These are phyloP conservation scores for Nissolia schottii DNA, from an alignment of 306 rosid genomes.

Conservation along the genomic window DNA sequence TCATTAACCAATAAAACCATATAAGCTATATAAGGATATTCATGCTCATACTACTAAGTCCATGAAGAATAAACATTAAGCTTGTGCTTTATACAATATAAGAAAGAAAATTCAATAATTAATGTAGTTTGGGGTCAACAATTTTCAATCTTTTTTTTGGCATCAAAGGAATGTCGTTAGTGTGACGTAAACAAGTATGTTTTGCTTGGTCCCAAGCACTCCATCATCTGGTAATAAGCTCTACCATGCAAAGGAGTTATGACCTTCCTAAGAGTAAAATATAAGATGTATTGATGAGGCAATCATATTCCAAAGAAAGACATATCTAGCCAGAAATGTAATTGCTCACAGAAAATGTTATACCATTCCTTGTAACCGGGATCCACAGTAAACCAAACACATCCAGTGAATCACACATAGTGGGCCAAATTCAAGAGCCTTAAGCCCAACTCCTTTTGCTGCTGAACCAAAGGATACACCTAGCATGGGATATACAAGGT, in stretches of 20 bases:
- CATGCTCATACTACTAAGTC: constrained; percentile 1
- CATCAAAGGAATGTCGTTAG: neutral
- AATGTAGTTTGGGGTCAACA: constrained; percentile 1
- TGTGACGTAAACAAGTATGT: neutral
- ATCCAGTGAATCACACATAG: constrained; percentile 90
- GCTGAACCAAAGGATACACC: constrained; percentile 98
- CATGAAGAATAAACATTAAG: neutral
- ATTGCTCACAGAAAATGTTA: constrained; percentile 1
- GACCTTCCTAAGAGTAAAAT: constrained; percentile 71
- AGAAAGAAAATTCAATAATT: neutral
- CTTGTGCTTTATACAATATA: neutral
- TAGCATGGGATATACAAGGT: constrained; percentile 89
- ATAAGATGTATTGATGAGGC: constrained; percentile 11
- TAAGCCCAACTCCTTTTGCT: constrained; percentile 97
- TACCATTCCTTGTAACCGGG: constrained; percentile 99
- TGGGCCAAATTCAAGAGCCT: constrained; percentile 97
- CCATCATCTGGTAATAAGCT: constrained; percentile 98
- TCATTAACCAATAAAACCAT: no score
- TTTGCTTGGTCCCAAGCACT: constrained; percentile 90
- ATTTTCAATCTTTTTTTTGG: neutral
- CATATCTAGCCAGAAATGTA: neutral
- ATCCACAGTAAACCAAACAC: constrained; percentile 99
- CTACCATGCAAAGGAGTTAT: constrained; percentile 95
- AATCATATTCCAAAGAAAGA: constrained; percentile 10
- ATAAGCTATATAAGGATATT: no score